Percentiles rank a stretch among this genome's conserved stretches.
These are phyloP conservation scores for Yamadazyma epiphylla DNA, from an alignment of 1,139 yeast species.

Conservation along the genomic window DNA sequence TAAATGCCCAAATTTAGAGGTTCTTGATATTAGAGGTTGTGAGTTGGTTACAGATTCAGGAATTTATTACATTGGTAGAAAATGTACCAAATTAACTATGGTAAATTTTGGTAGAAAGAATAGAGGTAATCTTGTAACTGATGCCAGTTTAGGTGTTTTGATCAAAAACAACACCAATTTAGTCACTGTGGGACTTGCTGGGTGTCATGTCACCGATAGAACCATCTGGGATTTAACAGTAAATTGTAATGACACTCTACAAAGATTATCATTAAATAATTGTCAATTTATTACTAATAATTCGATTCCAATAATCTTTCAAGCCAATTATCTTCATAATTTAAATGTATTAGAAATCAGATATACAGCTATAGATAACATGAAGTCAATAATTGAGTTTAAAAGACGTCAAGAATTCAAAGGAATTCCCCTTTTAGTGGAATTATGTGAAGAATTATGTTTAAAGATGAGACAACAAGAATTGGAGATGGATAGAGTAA, in stretches of 20 bases:
- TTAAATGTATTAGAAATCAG: conserved; percentile 77
- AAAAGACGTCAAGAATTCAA: conserved; percentile 55
- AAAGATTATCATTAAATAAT: conserved; percentile 73
- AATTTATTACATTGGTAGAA: conserved; percentile 56
- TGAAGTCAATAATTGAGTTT: conserved; percentile 65
- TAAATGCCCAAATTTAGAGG: conserved; percentile 56
- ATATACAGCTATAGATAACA: conserved; percentile 56
- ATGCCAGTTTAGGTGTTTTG: conserved; percentile 58
- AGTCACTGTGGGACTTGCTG: conserved; percentile 82
- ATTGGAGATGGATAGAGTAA: conserved; percentile 51
- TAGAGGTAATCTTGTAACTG: conserved; percentile 67
- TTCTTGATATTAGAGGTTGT: conserved; percentile 81
- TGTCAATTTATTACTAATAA: conserved; percentile 65
- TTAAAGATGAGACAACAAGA: conserved; percentile 60
- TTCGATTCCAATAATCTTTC: conserved; percentile 62
- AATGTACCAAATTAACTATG: conserved; percentile 51
- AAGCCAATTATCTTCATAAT: conserved; percentile 49
- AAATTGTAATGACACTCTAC: conserved; percentile 50
- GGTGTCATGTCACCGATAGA: conserved; percentile 75
- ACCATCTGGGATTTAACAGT: conserved; percentile 78
- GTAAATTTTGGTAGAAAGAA: conserved; percentile 80
- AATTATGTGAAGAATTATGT: conserved; percentile 71
- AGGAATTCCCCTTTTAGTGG: conserved; percentile 59
- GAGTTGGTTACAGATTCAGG: conserved; percentile 76
- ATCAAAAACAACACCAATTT: conserved; percentile 51